These are phyloP conservation scores for Cymbidium sinense DNA, from an alignment of 106 monocot genomes.

Conservation along the genomic window DNA sequence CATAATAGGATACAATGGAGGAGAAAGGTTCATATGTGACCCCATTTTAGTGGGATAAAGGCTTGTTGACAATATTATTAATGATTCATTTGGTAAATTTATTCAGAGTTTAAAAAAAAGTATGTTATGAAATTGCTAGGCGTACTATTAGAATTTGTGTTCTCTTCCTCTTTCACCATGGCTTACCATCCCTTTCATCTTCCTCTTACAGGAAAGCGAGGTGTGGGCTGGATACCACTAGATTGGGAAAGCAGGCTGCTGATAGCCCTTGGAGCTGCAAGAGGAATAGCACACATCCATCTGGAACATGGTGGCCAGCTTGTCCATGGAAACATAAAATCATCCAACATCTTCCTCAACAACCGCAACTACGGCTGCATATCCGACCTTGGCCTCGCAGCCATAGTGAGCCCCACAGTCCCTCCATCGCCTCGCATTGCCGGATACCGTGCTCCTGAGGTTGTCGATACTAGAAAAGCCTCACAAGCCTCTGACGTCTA, in stretches of 20 bases:
- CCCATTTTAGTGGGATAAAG: no score
- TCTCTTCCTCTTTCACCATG: no score
- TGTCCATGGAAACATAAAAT: slow-evolving; percentile 67
- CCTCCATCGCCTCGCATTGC: slow-evolving; percentile 27
- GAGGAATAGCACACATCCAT: slow-evolving; percentile 49
- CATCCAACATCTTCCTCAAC: slow-evolving; percentile 59
- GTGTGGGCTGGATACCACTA: slow-evolving; percentile 29
- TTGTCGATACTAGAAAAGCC: slow-evolving; percentile 17
- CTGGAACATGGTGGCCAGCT: slow-evolving; percentile 31
- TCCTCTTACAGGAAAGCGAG: slow-evolving; percentile 31
- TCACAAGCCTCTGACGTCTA: slow-evolving; percentile 42
- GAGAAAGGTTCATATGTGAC: no score
- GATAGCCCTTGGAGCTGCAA: slow-evolving; percentile 47
- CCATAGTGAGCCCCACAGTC: slow-evolving; percentile 26
- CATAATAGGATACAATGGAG: no score
- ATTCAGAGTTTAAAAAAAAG: no score
- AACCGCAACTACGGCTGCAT: slow-evolving; percentile 29
- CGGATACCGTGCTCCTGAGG: slow-evolving; percentile 50
- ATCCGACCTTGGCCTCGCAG: slow-evolving; percentile 42
- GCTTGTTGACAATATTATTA: no score
- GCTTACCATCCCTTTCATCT: no score
- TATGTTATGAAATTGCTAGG: no score
- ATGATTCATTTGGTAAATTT: no score
- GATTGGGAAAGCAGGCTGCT: slow-evolving; percentile 56
- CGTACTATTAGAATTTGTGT: no score